Evolutionary conservation across 2,329 filamentous ascomycete species (phyloP).

Genomic region (Aureobasidium uvarum): DNA sequence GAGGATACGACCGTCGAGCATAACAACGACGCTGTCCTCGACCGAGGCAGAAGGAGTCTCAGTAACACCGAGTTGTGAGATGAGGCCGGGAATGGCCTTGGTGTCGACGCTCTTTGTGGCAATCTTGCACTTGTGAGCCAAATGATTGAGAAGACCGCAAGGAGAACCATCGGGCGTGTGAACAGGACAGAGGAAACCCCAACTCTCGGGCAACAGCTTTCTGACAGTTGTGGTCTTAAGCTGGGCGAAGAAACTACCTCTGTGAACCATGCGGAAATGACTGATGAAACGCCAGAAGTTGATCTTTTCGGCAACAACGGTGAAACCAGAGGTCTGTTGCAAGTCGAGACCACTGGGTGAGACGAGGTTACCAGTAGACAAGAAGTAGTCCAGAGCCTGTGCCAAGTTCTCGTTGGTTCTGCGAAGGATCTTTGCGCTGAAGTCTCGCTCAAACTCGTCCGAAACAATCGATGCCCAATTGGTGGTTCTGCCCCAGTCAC

Average conservation of each 20-base stretch:
- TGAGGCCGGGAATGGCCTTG: constrained; percentile 69
- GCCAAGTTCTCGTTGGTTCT: constrained; percentile 87
- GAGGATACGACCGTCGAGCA: constrained; percentile 84
- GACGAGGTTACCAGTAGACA: constrained; percentile 91
- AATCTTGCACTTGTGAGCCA: constrained; percentile 92
- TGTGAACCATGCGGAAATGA: constrained; percentile 98
- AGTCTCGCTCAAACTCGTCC: constrained; percentile 74
- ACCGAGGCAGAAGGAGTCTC: constrained; percentile 73
- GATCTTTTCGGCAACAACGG: constrained; percentile 96
- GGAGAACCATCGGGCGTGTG: constrained; percentile 96
- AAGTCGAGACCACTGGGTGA: constrained; percentile 90
- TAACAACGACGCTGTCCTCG: constrained; percentile 81
- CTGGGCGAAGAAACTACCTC: constrained; percentile 98
- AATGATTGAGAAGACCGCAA: constrained; percentile 90
- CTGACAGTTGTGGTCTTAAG: constrained; percentile 95
- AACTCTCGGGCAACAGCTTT: constrained; percentile 93
- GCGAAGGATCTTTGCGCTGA: constrained; percentile 71
- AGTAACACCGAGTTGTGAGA: constrained; percentile 76
- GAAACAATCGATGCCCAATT: constrained; percentile 65
- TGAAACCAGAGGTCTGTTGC: constrained; percentile 92
- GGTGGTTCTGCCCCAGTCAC: constrained; percentile 56
- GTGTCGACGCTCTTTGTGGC: constrained; percentile 73
- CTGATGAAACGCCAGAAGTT: constrained; percentile 98
- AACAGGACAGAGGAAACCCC: constrained; percentile 96
- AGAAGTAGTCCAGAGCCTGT: constrained; percentile 85